Evolutionary conservation across 2,329 filamentous ascomycete genomes (phyloP).

Genomic region (Coniella lustricola): DNA sequence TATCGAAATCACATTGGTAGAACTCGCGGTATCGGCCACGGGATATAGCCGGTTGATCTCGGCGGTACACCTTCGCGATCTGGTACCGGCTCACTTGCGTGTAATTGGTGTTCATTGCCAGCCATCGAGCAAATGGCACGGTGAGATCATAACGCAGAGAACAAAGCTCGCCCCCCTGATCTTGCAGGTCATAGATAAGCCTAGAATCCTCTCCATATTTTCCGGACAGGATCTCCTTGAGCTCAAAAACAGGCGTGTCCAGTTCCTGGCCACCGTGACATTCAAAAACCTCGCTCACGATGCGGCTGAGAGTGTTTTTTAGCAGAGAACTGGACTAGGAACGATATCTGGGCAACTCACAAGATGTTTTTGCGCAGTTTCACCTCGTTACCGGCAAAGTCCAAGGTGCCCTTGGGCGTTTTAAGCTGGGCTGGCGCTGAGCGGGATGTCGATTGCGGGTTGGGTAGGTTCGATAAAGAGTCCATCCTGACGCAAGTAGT

Average conservation of each 20-base stretch:
- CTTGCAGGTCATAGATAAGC: slow-evolving; percentile 82
- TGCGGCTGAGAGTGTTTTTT: too few species aligned
- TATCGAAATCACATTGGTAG: slow-evolving; percentile 96
- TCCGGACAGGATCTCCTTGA: slow-evolving; percentile 77
- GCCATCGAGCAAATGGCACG: slow-evolving; percentile 84
- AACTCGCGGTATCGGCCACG: slow-evolving; percentile 94
- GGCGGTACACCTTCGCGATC: slow-evolving; percentile 78
- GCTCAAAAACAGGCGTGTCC: slow-evolving; percentile 78
- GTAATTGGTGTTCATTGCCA: slow-evolving; percentile 74
- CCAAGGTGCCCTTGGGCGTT: too few species aligned
- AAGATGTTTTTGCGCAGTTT: too few species aligned
- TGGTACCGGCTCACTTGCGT: slow-evolving; percentile 89
- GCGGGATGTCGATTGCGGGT: too few species aligned
- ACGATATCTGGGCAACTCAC: too few species aligned
- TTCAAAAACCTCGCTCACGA: too few species aligned
- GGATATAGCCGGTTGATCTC: slow-evolving; percentile 70
- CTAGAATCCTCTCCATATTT: slow-evolving; percentile 93
- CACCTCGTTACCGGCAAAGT: too few species aligned
- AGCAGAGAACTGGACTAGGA: too few species aligned
- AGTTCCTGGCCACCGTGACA: slow-evolving; percentile 73
- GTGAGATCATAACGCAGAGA: slow-evolving; percentile 83
- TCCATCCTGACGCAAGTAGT: too few species aligned
- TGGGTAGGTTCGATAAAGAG: too few species aligned
- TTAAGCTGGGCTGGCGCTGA: too few species aligned
- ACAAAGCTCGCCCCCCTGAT: slow-evolving; percentile 79